Evolutionary conservation across 2,329 filamentous ascomycete species (phyloP).

Genomic region (Calonectria naviculata): DNA sequence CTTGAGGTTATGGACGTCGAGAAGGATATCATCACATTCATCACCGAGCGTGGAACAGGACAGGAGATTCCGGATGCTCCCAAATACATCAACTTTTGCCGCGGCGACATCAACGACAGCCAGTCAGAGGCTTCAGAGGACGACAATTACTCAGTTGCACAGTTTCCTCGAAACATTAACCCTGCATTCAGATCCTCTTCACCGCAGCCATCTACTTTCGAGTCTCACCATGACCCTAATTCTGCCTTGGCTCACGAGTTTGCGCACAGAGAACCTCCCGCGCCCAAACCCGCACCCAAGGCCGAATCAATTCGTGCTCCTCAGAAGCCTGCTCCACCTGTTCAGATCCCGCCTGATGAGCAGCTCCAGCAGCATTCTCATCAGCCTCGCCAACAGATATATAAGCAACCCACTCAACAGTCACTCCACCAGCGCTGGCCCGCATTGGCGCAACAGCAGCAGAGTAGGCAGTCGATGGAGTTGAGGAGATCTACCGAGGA

Average conservation of each 20-base stretch:
- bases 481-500: constrained; percentile 5
- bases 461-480: not conserved
- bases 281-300: not conserved
- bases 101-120: constrained; percentile 84
- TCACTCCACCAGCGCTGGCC: constrained; percentile 25
- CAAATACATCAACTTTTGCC: constrained; percentile 98
- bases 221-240: constrained; percentile 90
- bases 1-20: constrained; percentile 97
- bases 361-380: constrained; percentile 31
- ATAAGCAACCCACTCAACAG: constrained; percentile 11
- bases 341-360: constrained; percentile 22
- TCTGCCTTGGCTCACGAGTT: constrained; percentile 78
- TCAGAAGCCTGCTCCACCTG: constrained; percentile 54
- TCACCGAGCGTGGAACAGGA: constrained; percentile 88
- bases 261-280: constrained; percentile 61
- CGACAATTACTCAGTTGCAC: constrained; percentile 91
- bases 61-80: constrained; percentile 98
- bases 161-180: constrained; percentile 95
- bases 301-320: constrained; percentile 52
- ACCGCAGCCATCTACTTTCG: constrained; percentile 91
- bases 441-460: constrained; percentile 16
- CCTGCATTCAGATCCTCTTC: constrained; percentile 96
- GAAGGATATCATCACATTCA: constrained; percentile 91
- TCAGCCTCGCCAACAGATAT: constrained; percentile 19
- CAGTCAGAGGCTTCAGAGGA: constrained; percentile 88